A percentile compares a stretch with the other conserved stretches of the same genome.
These are phyloP conservation scores for Aethionema arabicum DNA, from an alignment of 345 rosid species.

Conservation along the genomic window DNA sequence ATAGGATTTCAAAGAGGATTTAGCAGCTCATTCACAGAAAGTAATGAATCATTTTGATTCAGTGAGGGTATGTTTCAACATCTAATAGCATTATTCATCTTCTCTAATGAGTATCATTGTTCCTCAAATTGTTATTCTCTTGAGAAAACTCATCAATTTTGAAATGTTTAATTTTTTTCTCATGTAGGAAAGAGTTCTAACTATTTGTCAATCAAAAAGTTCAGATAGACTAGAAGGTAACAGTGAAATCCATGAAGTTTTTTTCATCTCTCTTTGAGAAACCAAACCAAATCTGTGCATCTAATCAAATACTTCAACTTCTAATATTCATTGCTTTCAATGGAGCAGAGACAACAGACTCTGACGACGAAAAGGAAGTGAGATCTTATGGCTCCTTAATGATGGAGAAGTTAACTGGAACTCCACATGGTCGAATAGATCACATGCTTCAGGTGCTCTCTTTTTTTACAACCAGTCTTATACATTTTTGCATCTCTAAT, in stretches of 20 bases:
- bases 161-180: slow-evolving; percentile 6
- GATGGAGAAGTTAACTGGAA: slow-evolving; percentile 82
- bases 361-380: slow-evolving; percentile 48
- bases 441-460: slow-evolving; percentile 81
- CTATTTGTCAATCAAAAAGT: slow-evolving; percentile 72
- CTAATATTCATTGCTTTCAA: slow-evolving; percentile 14
- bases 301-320: neutral
- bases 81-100: neutral
- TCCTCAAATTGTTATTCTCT: too few species aligned
- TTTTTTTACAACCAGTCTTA: neutral
- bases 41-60: slow-evolving; percentile 53
- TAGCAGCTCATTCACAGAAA: slow-evolving; percentile 73
- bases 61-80: slow-evolving; percentile 50
- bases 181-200: slow-evolving; percentile 68
- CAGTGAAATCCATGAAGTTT: neutral
- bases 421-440: slow-evolving; percentile 81
- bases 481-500: neutral
- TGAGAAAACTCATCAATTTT: slow-evolving; percentile 5
- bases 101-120: neutral
- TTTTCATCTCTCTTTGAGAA: slow-evolving; percentile 2
- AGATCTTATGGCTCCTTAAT: slow-evolving; percentile 76
- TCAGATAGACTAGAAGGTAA: slow-evolving; percentile 59
- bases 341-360: slow-evolving; percentile 50
- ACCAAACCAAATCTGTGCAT: slow-evolving; percentile 3
- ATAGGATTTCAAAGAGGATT: slow-evolving; percentile 82